Evolutionary conservation across 768 basidiomycete species (phyloP), one percentile per base, ranked within the genome.

Genomic region (Boletus tylopilopsis): DNA sequence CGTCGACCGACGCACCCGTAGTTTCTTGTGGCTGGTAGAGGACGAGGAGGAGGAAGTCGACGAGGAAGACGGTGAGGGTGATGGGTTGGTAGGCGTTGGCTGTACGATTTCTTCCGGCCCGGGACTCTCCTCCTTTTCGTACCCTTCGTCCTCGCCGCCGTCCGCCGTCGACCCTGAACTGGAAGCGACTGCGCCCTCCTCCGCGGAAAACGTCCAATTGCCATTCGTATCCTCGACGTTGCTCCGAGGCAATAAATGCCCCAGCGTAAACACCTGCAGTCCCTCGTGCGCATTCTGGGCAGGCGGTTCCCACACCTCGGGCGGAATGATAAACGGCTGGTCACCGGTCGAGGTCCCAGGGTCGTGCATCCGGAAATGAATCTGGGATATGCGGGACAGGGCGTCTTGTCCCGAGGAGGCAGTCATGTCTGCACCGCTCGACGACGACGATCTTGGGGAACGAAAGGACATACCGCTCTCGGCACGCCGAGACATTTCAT

Each of bases 211-310:
- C 22, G 70, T 74, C 85, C 85, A 87, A 48, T 78, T 80, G 16
- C 79, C 84, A 36, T 77, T 78, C 33, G 60, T 67, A 59, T 81
- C 80, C 19, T 75, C 77, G 44, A 71, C 63, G 36, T 68, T 68
- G 51, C 74, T 73, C 49, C 79, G 70, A 13, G 87, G 87, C 55
- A 89, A 71, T 21, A 90, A 68, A 63, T 89, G 87, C 0, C 88
- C 87, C 4, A 90, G 78, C 1, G 89, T 90, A 62, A 87, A 87
- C 45, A 90, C 86, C 64, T 88, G 85, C 45, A 90, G 65, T 4
- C 85, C 87, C 58, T 85, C 79, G 51, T 87, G 84, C 36, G 50
- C 55, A 18, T 52, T 57, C 27, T 68, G 64, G 39, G 54, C 45
- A 27, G 63, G 68, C 0, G 58, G 55, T 4, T 68, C 67, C 61